A percentile compares a stretch with the other conserved stretches of the same genome.
Evolutionary conservation across 352 stramenopile species (phyloP).

Genomic region (Phytophthora citrophthora): DNA sequence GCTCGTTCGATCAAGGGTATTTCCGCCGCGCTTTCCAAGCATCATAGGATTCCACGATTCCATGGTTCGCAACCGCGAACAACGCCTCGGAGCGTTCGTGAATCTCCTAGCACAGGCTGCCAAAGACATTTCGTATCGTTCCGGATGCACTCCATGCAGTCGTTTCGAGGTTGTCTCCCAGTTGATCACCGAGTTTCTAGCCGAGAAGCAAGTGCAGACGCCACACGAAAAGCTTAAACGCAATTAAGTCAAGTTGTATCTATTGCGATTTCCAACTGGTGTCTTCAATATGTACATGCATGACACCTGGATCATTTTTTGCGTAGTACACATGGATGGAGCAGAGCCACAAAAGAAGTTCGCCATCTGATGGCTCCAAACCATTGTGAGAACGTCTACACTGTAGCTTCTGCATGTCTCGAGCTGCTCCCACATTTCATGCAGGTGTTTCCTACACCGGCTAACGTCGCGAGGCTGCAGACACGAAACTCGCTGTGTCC

Average conservation of each 20-base stretch:
- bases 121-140: slow-evolving; percentile 57
- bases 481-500: not conserved
- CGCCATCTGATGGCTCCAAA: too few relatives aligned
- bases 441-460: slow-evolving; percentile 3
- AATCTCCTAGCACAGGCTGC: slow-evolving; percentile 44
- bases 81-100: slow-evolving; percentile 46
- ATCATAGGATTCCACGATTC: slow-evolving; percentile 13
- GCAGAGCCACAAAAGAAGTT: too few relatives aligned
- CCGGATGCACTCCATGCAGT: slow-evolving; percentile 39
- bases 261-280: too few relatives aligned
- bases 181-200: slow-evolving; percentile 62
- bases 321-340: too few relatives aligned
- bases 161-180: slow-evolving; percentile 48
- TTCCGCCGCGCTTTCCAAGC: slow-evolving; percentile 47
- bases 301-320: too few relatives aligned
- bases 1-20: slow-evolving; percentile 37
- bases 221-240: not conserved
- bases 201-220: slow-evolving; percentile 26
- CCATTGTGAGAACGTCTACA: too few relatives aligned
- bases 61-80: slow-evolving; percentile 27
- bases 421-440: not conserved
- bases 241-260: not conserved
- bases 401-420: too few relatives aligned
- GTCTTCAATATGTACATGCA: too few relatives aligned
- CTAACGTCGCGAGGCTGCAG: slow-evolving; percentile 3